phyloP scores from a whole-genome alignment of 805 yeast genomes.

The Saccharomycopsis capsularis region DNA sequence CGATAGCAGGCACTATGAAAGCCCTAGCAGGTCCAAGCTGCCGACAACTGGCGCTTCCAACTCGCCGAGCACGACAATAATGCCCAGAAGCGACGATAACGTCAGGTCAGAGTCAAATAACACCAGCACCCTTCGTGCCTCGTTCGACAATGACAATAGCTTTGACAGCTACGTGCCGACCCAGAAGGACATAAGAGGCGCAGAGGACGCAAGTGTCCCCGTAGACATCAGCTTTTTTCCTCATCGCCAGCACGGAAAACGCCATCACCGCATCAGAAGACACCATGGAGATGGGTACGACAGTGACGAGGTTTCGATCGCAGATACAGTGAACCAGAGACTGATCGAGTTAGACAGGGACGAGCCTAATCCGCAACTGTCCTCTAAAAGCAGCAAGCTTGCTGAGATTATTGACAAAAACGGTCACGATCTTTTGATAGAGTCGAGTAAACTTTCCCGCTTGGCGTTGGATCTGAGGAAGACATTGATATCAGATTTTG shows the following conservation, averaged over 20 bases:
- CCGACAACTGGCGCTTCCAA: background rate
- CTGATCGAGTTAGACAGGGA: background rate
- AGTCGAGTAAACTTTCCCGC: constrained; percentile 13
- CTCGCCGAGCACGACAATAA: background rate
- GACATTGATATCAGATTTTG: constrained; percentile 17
- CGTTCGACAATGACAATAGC: background rate
- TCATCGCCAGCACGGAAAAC: too few relatives aligned
- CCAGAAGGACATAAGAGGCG: background rate
- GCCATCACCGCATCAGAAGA: too few relatives aligned
- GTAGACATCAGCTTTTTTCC: too few relatives aligned
- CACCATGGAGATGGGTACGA: too few relatives aligned
- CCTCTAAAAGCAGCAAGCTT: background rate
- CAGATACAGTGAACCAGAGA: background rate
- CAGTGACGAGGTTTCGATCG: background rate
- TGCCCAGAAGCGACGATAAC: background rate
- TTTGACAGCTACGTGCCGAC: background rate
- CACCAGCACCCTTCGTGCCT: too few relatives aligned
- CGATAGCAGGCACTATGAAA: background rate
- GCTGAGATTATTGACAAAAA: background rate
- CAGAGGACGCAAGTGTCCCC: too few relatives aligned
- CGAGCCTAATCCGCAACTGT: background rate
- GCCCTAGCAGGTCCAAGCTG: background rate
- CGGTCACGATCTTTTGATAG: constrained; percentile 7
- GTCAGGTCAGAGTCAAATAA: too few relatives aligned
- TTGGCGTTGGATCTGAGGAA: constrained; percentile 11